Evolutionary conservation across 1,284 basidiomycete species (phyloP).

Genomic region (Austroboletus niveus): DNA sequence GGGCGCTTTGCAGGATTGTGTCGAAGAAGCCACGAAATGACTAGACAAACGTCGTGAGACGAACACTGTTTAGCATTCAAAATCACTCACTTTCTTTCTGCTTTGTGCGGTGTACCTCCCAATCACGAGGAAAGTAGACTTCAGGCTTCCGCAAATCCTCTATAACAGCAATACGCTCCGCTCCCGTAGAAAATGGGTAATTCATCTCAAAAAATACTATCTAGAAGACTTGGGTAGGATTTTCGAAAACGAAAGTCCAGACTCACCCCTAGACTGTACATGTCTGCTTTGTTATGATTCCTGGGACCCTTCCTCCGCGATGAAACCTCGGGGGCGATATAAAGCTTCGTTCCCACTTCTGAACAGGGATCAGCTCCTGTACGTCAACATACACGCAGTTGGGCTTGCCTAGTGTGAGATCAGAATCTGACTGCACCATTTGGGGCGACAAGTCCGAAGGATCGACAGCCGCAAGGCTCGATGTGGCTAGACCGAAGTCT

Average conservation of each 20-base stretch:
- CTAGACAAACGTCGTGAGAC: slow-evolving; percentile 34
- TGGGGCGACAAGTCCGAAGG: slow-evolving; percentile 58
- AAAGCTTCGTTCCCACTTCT: slow-evolving; percentile 91
- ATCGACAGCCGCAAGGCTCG: slow-evolving; percentile 74
- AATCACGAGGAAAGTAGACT: slow-evolving; percentile 74
- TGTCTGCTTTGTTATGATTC: slow-evolving; percentile 85
- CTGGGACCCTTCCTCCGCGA: slow-evolving; percentile 61
- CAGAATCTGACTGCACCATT: slow-evolving; percentile 47
- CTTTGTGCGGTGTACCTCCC: slow-evolving; percentile 62
- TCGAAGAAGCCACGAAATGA: slow-evolving; percentile 80
- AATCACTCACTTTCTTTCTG: slow-evolving; percentile 64
- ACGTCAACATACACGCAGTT: neutral
- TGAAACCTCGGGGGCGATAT: slow-evolving; percentile 89
- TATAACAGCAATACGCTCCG: slow-evolving; percentile 84
- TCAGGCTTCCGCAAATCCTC: slow-evolving; percentile 72
- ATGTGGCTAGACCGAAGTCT: slow-evolving; percentile 91
- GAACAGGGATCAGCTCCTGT: slow-evolving; percentile 7
- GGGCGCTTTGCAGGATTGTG: slow-evolving; percentile 85
- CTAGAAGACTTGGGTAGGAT: slow-evolving; percentile 35
- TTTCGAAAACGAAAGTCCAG: neutral
- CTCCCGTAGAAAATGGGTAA: slow-evolving; percentile 80
- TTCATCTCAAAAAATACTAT: slow-evolving; percentile 99
- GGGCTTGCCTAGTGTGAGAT: slow-evolving; percentile 69
- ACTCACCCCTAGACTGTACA: slow-evolving; percentile 88
- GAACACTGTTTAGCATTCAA: neutral